Conservation (phyloP, 306 rosid genomes). For the Cyamopsis tetragonoloba region DNA sequence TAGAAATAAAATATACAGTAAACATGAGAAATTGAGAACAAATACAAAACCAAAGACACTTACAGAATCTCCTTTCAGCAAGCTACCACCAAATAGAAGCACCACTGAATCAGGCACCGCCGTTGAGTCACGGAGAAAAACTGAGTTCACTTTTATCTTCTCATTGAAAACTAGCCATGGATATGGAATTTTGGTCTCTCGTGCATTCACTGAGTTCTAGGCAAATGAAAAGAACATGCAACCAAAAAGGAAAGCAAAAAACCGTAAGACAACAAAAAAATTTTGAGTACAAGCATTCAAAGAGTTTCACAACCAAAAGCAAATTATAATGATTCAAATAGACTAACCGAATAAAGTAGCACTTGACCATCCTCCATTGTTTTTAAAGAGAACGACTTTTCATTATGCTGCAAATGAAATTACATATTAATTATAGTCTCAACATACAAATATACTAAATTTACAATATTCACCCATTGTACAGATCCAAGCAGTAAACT, state of each 20-base stretch:
- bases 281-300: background rate
- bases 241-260: constrained; percentile 19
- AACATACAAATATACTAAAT: constrained; percentile 13
- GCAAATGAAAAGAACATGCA: constrained; percentile 26
- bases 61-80: constrained; percentile 66
- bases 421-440: background rate
- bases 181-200: constrained; percentile 82
- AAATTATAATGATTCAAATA: constrained; percentile 14
- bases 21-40: background rate
- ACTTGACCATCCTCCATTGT: constrained; percentile 99
- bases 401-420: constrained; percentile 68
- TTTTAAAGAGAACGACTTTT: constrained; percentile 82
- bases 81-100: constrained; percentile 89
- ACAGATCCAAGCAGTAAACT: constrained; percentile 13
- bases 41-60: constrained; percentile 23
- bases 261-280: constrained; percentile 6
- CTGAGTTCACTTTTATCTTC: constrained; percentile 94
- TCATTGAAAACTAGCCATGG: constrained; percentile 97
- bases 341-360: constrained; percentile 73
- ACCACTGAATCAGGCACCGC: constrained; percentile 80
- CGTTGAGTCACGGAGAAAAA: constrained; percentile 95
- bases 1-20: background rate
- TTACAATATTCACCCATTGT: background rate
- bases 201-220: constrained; percentile 92
- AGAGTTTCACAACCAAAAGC: constrained; percentile 14